Evolutionary conservation across 495 filamentous ascomycete species (phyloP).

Genomic region (Acidiella bohemica): DNA sequence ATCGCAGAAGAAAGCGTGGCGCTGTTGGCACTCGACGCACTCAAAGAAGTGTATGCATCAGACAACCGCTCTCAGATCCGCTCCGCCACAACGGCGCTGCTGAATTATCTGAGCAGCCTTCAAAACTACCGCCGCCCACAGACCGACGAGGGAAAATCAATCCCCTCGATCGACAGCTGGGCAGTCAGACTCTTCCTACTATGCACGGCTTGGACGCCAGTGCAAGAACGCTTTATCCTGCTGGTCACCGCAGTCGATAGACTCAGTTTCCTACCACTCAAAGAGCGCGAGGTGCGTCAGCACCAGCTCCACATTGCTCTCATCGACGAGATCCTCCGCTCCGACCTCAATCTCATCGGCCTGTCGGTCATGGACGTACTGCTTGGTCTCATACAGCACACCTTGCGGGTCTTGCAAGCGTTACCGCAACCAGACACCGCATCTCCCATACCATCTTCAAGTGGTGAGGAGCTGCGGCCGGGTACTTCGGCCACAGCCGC

Average conservation of each 20-base stretch:
- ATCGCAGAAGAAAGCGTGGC: conserved; percentile 78
- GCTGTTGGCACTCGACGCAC: conserved; percentile 62
- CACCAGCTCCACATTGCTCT: conserved; percentile 61
- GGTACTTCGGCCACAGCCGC: conserved; percentile 1
- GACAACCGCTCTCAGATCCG: conserved; percentile 67
- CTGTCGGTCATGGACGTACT: conserved; percentile 87
- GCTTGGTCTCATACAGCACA: conserved; percentile 65
- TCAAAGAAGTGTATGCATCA: conserved; percentile 64
- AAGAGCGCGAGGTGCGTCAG: conserved; percentile 50
- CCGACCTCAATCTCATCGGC: conserved; percentile 82
- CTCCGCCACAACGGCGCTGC: conserved; percentile 50
- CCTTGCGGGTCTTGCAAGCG: conserved; percentile 56
- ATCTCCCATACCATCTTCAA: background rate
- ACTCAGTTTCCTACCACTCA: conserved; percentile 47
- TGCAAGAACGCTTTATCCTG: conserved; percentile 82
- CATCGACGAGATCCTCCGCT: conserved; percentile 66
- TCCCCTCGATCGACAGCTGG: conserved; percentile 46
- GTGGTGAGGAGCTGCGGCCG: conserved; percentile 22
- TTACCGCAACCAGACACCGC: conserved; percentile 27
- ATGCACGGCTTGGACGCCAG: conserved; percentile 46
- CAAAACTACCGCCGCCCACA: conserved; percentile 3
- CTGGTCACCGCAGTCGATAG: conserved; percentile 65
- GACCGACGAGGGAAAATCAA: conserved; percentile 14
- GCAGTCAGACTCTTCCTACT: conserved; percentile 64
- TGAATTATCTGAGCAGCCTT: conserved; percentile 56